Conservation (phyloP, 768 basidiomycete species). For the Dioszegia hungarica region DNA sequence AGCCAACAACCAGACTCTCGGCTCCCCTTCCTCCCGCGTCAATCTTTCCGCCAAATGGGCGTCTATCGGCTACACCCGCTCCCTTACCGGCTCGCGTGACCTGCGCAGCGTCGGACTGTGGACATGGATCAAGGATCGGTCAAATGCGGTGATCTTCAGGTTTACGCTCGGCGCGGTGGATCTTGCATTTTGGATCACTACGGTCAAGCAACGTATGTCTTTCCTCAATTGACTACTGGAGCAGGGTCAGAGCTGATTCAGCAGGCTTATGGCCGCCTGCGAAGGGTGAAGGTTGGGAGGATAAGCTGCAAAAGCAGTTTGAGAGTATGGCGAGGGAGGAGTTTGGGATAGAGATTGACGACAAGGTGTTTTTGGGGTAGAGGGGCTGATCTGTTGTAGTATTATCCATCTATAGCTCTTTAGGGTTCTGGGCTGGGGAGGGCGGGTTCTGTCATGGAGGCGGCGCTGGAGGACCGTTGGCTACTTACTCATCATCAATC, state of each 20-base stretch:
- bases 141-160: constrained; percentile 60
- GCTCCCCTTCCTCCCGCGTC: constrained; percentile 82
- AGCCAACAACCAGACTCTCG: constrained; percentile 62
- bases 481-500: too few relatives aligned
- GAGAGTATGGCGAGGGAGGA: constrained; percentile 65
- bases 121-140: constrained; percentile 45
- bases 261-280: constrained; percentile 49
- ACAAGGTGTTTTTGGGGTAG: constrained; percentile 55
- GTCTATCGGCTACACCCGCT: constrained; percentile 54
- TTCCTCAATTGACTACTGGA: neutral
- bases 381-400: neutral
- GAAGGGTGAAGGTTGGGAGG: constrained; percentile 63
- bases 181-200: constrained; percentile 63
- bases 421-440: too few relatives aligned
- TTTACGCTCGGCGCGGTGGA: constrained; percentile 66
- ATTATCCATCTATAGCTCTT: neutral
- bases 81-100: constrained; percentile 53
- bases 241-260: neutral
- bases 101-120: constrained; percentile 41
- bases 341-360: constrained; percentile 69
- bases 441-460: too few relatives aligned
- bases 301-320: constrained; percentile 65
- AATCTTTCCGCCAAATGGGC: constrained; percentile 70
- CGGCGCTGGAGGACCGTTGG: too few relatives aligned
- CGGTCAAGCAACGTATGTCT: constrained; percentile 52